Evolutionary conservation across 805 yeast genomes (phyloP), one percentile per base, ranked within the genome.

Genomic region (Henningerozyma blattae): DNA sequence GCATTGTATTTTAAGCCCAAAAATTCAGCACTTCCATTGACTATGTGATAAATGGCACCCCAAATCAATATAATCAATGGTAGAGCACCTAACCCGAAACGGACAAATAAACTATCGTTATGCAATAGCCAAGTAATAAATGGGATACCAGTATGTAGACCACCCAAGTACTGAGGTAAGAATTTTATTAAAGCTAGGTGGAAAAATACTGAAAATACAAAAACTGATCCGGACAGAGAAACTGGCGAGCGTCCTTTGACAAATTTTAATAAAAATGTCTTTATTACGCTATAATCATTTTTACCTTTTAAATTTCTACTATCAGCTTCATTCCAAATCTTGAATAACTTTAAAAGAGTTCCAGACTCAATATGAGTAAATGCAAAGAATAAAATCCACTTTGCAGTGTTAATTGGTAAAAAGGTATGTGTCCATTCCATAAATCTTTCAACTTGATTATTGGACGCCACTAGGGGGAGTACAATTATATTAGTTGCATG

Each of bases 401-500:
- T 10, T 7, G 9, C 22, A 7, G 22, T 20, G 10, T 20, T 7
- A 7, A 7, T 7, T 7, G 22, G 22, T 20, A 10, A 7, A 7
- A 20, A 7, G 10, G 22, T 20, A 20, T 20, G 22, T 7, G 22
- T 20, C 22, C 22, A 20, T 7, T 7, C 10, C 22, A 20, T 20
- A 20, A 20, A 20, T 7, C 9, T 14, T 30, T 33, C 13, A 7
- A 10, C 22, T 20, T 10, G n/a, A n/a, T n/a, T 20, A 7, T 28
- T 38, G 15, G 51, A 44, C 1, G 45, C 38, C 15, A 48, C 28
- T 1, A 44, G 37, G 5, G 52, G 53, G 4, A 38, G 35, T 10
- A 48, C 17, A 9, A 48, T 35, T 12, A 50, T 44, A 27, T 50
- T 48, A 14, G 44, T 35, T 6, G 47, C 50, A 34, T 50, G 55